These are phyloP conservation scores for Sanghuangporus sanghuang DNA, from an alignment of 1,284 basidiomycete genomes.

Conservation along the genomic window DNA sequence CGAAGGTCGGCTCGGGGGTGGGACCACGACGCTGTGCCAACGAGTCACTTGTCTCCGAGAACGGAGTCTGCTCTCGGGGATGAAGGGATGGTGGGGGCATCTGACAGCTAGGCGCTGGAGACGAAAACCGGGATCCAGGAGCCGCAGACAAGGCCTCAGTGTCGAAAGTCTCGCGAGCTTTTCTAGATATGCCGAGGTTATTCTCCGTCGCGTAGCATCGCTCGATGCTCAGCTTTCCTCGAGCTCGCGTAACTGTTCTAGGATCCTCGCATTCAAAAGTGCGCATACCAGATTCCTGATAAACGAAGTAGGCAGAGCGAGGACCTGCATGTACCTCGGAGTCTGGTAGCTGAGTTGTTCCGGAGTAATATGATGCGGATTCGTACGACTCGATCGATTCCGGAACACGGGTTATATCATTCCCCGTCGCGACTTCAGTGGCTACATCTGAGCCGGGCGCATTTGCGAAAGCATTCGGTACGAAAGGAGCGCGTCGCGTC, in stretches of 20 bases:
- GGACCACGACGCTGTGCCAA: neutral
- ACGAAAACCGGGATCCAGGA: neutral
- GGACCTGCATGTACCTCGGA: neutral
- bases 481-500: neutral
- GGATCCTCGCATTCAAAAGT: neutral
- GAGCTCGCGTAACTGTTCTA: neutral
- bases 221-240: neutral
- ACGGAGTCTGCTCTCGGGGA: neutral
- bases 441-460: neutral
- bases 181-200: neutral
- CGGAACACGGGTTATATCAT: neutral
- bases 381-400: neutral
- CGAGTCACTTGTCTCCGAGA: neutral
- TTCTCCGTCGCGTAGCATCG: neutral
- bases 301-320: neutral
- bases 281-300: neutral
- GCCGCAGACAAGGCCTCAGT: neutral
- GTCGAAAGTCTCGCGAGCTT: neutral
- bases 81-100: neutral
- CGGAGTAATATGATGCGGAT: neutral
- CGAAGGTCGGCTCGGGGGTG: neutral
- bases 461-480: neutral
- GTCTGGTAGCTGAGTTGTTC: neutral
- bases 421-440: neutral
- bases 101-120: neutral